Evolutionary conservation across 768 basidiomycete genomes (phyloP).

Genomic region (Agaricus bisporus): DNA sequence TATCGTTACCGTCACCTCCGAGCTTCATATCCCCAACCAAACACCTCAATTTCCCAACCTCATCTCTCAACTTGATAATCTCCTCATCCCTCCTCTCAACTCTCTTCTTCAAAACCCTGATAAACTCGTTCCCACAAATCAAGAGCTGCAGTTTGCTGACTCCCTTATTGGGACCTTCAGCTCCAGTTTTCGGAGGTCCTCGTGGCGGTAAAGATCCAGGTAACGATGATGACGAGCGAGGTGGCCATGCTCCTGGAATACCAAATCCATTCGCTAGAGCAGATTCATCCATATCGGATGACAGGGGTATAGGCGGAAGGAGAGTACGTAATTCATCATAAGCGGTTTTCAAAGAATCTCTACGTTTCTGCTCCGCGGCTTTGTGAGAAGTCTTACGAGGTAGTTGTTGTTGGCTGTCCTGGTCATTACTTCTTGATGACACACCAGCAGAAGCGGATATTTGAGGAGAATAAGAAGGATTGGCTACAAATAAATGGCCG

Average conservation of each 20-base stretch:
- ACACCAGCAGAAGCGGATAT: background rate
- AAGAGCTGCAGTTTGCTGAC: constrained; percentile 92
- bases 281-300: constrained; percentile 49
- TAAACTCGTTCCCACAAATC: constrained; percentile 86
- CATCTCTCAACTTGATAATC: constrained; percentile 58
- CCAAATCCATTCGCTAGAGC: background rate
- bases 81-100: constrained; percentile 79
- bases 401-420: constrained; percentile 6
- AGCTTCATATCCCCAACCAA: constrained; percentile 24
- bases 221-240: constrained; percentile 38
- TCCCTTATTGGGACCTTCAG: constrained; percentile 90
- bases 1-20: constrained; percentile 22
- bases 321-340: constrained; percentile 80
- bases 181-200: constrained; percentile 77
- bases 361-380: constrained; percentile 94
- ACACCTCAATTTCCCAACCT: constrained; percentile 54
- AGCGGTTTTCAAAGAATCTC: constrained; percentile 93
- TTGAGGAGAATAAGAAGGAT: background rate
- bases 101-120: constrained; percentile 68
- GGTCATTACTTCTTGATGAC: background rate
- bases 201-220: constrained; percentile 89
- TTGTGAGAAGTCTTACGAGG: constrained; percentile 80
- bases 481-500: constrained; percentile 11
- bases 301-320: constrained; percentile 83
- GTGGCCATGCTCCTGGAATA: constrained; percentile 15